These are phyloP conservation scores for Triangularia setosa DNA, from an alignment of 2,329 filamentous ascomycete species.

Conservation along the genomic window DNA sequence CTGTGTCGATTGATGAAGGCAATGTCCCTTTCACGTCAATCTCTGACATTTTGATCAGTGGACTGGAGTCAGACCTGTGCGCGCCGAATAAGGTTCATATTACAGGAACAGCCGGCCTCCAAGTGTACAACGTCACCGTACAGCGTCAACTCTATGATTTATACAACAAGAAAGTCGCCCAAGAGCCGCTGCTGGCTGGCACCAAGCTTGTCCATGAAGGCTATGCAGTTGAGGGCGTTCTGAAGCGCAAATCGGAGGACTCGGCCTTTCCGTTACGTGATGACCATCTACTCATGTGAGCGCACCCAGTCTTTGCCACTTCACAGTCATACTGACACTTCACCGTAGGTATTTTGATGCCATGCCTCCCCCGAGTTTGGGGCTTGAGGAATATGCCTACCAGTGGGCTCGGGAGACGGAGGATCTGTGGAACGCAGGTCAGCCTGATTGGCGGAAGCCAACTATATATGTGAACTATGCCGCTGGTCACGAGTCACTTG, in stretches of 20 bases:
- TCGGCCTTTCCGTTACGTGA: constrained; percentile 1
- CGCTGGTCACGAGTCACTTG: constrained; percentile 2
- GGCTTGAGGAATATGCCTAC: background rate
- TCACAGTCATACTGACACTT: too few species aligned
- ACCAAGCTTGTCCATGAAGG: constrained; percentile 24
- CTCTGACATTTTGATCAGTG: background rate
- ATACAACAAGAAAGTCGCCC: constrained; percentile 13
- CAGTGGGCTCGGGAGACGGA: background rate
- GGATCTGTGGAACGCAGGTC: constrained; percentile 5
- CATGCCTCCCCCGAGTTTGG: background rate
- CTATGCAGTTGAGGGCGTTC: constrained; percentile 23
- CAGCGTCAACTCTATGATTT: constrained; percentile 23
- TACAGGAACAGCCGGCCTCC: constrained; percentile 13
- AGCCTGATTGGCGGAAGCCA: background rate
- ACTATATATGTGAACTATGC: constrained; percentile 18
- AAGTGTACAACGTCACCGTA: constrained; percentile 26
- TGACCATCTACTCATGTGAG: background rate
- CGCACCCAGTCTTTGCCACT: background rate
- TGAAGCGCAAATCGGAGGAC: background rate
- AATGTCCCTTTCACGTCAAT: background rate
- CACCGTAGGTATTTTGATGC: background rate
- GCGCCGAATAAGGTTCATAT: constrained; percentile 1
- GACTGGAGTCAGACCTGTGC: background rate
- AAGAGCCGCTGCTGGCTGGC: constrained; percentile 13
- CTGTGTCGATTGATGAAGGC: background rate